Base-by-base conservation (phyloP, 73 alveolate genomes). In the Tetrahymena malaccensis region DNA sequence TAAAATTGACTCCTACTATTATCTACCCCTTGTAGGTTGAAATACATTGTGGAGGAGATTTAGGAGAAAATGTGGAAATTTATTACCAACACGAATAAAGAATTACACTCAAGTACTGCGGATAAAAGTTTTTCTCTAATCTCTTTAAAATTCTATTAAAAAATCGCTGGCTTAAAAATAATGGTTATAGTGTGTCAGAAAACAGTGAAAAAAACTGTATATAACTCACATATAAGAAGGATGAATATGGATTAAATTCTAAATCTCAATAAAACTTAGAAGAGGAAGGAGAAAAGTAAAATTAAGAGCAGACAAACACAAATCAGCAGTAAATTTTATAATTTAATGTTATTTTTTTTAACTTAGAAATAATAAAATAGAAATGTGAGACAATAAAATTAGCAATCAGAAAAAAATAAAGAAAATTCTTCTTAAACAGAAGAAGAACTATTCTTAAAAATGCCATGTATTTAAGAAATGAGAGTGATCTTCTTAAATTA, bases 391-490 rank as follows among this genome's bases (percentile, higher is more conserved):
- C 83, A 50, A 50, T 70, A 70, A 11, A 70, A n/a, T 27, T n/a
- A 70, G 89, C 22, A n/a, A 8, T 70, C 89, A 12, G 89, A 70
- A 1, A 70, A 70, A 31, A 70, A 70, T 70, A 70, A 85, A 94
- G 96, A 94, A 25, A 94, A 94, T 50, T 84, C 96, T 31, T 85
- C 93, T 40, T 94, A 43, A 44, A 85, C 96, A 40, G 97, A 95
- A 84, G 97, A 95, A 35, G 97, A 95, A 17, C 84, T 95, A 43
- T 95, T 84, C 55, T 85, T 95, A 56, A 95, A 89, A 93, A 95
- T 95, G 97, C 95, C 97, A 4, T 95, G 97, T 43, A 94, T 95
- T 34, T 37, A 89, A 95, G 97, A 95, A 93, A 57, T 95, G 70
- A 95, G 94, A 89, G 97, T 95, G 11, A 95, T 95, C 19, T 95